phyloP scores from a whole-genome alignment of 306 rosid genomes.

The Hippophae rhamnoides region DNA sequence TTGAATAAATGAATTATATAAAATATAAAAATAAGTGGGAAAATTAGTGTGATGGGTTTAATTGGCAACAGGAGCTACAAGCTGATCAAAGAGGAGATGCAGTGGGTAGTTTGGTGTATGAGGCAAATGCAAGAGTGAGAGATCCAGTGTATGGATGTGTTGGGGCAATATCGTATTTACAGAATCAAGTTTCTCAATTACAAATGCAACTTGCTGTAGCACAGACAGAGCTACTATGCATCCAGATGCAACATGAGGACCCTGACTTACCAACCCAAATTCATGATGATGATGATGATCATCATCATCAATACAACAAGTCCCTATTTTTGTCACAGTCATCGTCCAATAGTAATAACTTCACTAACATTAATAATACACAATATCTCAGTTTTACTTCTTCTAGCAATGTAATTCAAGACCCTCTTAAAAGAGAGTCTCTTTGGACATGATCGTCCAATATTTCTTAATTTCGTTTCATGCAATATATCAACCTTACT shows the following conservation, averaged over 20 bases:
- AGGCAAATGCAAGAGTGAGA: constrained; percentile 69
- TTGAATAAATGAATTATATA: too few species aligned
- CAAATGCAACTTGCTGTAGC: constrained; percentile 70
- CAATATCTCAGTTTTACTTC: constrained; percentile 38
- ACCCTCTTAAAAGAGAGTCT: constrained; percentile 52
- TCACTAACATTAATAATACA: constrained; percentile 20
- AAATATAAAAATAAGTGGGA: too few species aligned
- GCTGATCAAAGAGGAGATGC: constrained; percentile 69
- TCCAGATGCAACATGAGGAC: constrained; percentile 58
- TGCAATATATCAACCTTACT: neutral
- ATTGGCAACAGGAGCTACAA: constrained; percentile 45
- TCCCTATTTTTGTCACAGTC: constrained; percentile 22
- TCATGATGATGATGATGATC: constrained; percentile 11
- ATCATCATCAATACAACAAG: constrained; percentile 22
- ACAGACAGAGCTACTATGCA: constrained; percentile 60
- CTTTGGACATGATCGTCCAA: constrained; percentile 39
- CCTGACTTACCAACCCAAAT: neutral
- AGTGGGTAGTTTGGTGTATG: constrained; percentile 61
- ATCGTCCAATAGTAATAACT: constrained; percentile 4
- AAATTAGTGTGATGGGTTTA: too few species aligned
- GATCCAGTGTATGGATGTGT: constrained; percentile 84
- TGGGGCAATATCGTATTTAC: constrained; percentile 69
- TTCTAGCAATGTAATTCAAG: constrained; percentile 51
- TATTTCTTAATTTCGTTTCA: neutral
- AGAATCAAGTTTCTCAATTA: constrained; percentile 57